Evolutionary conservation across 1,139 yeast genomes (phyloP), one percentile per base, ranked within the genome.

Genomic region (Geotrichum carabidarum): DNA sequence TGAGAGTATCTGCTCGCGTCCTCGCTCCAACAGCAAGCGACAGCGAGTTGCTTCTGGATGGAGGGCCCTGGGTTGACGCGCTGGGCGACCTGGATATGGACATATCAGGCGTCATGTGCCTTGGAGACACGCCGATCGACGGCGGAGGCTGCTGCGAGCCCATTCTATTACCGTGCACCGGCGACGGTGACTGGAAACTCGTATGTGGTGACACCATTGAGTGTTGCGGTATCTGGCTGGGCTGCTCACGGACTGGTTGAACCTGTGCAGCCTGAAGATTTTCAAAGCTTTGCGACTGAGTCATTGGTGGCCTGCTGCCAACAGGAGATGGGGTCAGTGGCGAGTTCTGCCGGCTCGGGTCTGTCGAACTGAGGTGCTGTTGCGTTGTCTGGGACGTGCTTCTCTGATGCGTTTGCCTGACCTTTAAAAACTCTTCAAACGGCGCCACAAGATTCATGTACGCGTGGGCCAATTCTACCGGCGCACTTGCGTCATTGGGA

Each of bases 361-460:
- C 49, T 18, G 18, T 17, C 5, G 27, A 5, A 14, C 42, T 14
- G 9, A 8, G 8, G 12, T 58, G 67, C 40, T 57, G 65, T 41
- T 57, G 63, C 45, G 48, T 58, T 15, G 57, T 45, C 8, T 42
- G 53, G 8, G 45, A 58, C 17, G 56, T 64, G 40, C 56, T 64
- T 7, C 56, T 62, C 50, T 59, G 68, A 42, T 62, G 63, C 44
- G 53, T 67, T 44, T 53, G 56, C 27, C 50, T 35, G 31, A 44
- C 59, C 31, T 68, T 70, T 55, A 82, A 77, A 62, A 84, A 86
- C 63, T 80, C 88, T 64, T 89, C 96, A 67, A 86, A 89, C 0
- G 95, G 93, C 47, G 78, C 74, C 46, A 89, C 69, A 59, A 74
- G 76, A 48, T 77, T 81, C 50, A 78, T 77, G 66, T 85, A 89